A percentile compares a stretch with the other conserved stretches of the same genome.
phyloP scores from a whole-genome alignment of 1,284 basidiomycete genomes.

The Microbotryum saponariae region DNA sequence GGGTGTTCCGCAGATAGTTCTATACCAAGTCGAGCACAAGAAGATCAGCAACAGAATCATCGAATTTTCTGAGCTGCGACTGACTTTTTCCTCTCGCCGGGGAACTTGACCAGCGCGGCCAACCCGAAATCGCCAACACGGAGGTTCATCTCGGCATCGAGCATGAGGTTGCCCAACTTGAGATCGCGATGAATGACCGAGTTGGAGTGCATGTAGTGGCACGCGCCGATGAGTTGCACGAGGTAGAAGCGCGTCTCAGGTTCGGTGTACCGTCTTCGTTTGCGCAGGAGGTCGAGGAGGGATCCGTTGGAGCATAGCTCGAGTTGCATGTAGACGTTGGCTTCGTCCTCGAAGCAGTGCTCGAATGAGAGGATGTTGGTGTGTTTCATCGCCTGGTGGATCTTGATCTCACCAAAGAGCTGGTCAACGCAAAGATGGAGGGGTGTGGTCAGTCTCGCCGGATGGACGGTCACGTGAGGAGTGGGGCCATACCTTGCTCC shows the following conservation, averaged over 20 bases:
- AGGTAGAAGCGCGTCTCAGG: slow-evolving; percentile 87
- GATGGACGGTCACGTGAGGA: neutral
- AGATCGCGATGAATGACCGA: slow-evolving; percentile 89
- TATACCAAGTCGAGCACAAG: slow-evolving; percentile 26
- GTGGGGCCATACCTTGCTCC: slow-evolving; percentile 34
- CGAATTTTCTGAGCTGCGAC: slow-evolving; percentile 25
- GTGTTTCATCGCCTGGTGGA: slow-evolving; percentile 83
- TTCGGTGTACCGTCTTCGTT: slow-evolving; percentile 80
- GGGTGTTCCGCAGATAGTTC: slow-evolving; percentile 93
- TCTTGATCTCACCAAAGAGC: slow-evolving; percentile 98
- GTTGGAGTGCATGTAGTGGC: slow-evolving; percentile 91
- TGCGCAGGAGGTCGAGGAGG: slow-evolving; percentile 81
- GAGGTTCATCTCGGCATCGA: slow-evolving; percentile 85
- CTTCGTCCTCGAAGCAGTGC: slow-evolving; percentile 90
- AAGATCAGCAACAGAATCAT: neutral
- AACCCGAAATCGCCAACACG: slow-evolving; percentile 97
- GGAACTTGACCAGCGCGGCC: slow-evolving; percentile 90
- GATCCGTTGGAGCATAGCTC: slow-evolving; percentile 83
- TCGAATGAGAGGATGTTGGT: slow-evolving; percentile 88
- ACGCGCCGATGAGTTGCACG: slow-evolving; percentile 89
- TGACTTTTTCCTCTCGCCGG: slow-evolving; percentile 88
- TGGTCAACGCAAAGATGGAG: slow-evolving; percentile 35
- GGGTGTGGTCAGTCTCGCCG: neutral
- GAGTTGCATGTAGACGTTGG: slow-evolving; percentile 95
- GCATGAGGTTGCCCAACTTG: slow-evolving; percentile 91